phyloP scores from a whole-genome alignment of 352 stramenopile genomes.

The Pythium aquatile region DNA sequence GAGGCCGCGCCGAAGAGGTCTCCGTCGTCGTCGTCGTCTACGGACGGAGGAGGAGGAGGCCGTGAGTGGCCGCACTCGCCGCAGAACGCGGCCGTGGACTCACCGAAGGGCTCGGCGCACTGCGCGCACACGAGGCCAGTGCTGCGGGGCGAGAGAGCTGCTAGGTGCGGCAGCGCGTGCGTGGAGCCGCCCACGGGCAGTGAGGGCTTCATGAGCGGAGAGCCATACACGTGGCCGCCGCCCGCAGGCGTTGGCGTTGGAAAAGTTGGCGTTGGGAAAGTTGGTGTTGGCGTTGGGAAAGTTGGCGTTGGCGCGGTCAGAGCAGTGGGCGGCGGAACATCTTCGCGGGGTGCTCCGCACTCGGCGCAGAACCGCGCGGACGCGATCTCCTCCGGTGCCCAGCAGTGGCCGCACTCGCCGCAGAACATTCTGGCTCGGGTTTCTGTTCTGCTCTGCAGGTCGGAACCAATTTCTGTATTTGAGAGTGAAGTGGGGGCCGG shows the following conservation, averaged over 20 bases:
- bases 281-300: constrained; percentile 19
- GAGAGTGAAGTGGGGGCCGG: not conserved
- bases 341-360: constrained; percentile 69
- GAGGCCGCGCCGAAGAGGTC: constrained; percentile 58
- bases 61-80: constrained; percentile 70
- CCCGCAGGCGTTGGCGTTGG: not conserved
- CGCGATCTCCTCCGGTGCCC: constrained; percentile 77
- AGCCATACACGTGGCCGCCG: constrained; percentile 18
- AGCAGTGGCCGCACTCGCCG: constrained; percentile 77
- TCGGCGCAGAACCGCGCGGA: constrained; percentile 81
- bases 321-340: constrained; percentile 34
- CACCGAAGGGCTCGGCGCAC: constrained; percentile 50
- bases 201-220: constrained; percentile 24
- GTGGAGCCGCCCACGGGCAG: constrained; percentile 19
- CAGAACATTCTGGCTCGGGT: constrained; percentile 62
- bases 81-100: constrained; percentile 63
- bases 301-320: constrained; percentile 18
- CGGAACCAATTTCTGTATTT: not conserved
- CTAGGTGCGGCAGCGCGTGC: constrained; percentile 4
- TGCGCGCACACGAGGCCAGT: constrained; percentile 35
- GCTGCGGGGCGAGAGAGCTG: constrained; percentile 12
- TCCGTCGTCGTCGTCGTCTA: constrained; percentile 36
- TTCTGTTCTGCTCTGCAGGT: not conserved
- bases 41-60: constrained; percentile 16
- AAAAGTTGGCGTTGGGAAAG: constrained; percentile 12